A percentile compares a stretch with the other conserved stretches of the same genome.
Conservation (phyloP, 2,329 filamentous ascomycete species). For the Penicillium sp. region DNA sequence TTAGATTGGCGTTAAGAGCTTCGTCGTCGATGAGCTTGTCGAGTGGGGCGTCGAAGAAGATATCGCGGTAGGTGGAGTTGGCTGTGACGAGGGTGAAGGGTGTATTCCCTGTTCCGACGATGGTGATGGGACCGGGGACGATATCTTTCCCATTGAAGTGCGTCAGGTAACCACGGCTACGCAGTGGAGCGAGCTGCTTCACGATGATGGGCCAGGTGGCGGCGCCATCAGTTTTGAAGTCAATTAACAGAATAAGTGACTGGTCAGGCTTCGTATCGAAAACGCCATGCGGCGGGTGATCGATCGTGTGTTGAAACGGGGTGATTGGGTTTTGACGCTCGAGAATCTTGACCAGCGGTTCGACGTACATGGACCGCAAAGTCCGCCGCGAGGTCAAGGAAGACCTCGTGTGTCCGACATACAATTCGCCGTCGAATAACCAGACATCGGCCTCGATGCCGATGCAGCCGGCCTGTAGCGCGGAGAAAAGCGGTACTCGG, state of each 20-base stretch:
- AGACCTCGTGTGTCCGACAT: conserved; percentile 49
- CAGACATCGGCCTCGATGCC: conserved; percentile 55
- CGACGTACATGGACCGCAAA: conserved; percentile 48
- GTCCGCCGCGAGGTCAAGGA: conserved; percentile 46
- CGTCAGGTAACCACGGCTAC: conserved; percentile 47
- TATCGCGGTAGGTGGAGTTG: conserved; percentile 47
- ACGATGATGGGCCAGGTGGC: conserved; percentile 36
- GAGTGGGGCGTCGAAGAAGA: conserved; percentile 53
- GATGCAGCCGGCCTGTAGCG: conserved; percentile 50
- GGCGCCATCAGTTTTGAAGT: conserved; percentile 44
- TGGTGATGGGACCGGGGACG: conserved; percentile 45
- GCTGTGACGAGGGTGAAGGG: conserved; percentile 45
- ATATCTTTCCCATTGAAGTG: conserved; percentile 45
- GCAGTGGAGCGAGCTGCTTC: conserved; percentile 44
- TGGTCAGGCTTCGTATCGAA: conserved; percentile 48
- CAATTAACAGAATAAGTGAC: conserved; percentile 49
- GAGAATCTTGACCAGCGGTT: conserved; percentile 48
- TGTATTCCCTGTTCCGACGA: conserved; percentile 51
- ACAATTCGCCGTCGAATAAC: conserved; percentile 50
- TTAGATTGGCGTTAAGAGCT: neutral
- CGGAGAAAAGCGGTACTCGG: conserved; percentile 50
- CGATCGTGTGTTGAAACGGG: conserved; percentile 29
- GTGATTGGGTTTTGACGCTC: conserved; percentile 46
- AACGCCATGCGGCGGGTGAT: conserved; percentile 41
- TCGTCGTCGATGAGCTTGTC: conserved; percentile 31